These are phyloP conservation scores for Pezicula neosporulosa DNA, from an alignment of 2,329 filamentous ascomycete genomes.

Conservation along the genomic window DNA sequence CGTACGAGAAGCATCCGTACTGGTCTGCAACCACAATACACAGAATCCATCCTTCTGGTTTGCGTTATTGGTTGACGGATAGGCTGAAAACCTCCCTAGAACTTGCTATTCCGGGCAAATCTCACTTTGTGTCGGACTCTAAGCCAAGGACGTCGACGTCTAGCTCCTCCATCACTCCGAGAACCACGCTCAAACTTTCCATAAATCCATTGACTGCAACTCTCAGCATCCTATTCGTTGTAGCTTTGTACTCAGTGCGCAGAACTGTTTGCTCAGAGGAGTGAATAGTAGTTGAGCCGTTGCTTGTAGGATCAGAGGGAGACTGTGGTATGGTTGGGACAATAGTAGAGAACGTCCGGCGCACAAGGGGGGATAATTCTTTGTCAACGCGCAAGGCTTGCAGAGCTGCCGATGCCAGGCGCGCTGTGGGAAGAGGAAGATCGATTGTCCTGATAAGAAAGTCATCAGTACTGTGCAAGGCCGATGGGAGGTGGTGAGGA, in stretches of 20 bases:
- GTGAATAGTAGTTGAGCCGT: conserved; percentile 12
- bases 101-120: too few species aligned
- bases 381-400: conserved; percentile 78
- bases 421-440: conserved; percentile 71
- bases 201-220: conserved; percentile 97
- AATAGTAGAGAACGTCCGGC: conserved; percentile 62
- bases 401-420: conserved; percentile 74
- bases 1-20: too few species aligned
- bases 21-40: not conserved
- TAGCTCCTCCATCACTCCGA: conserved; percentile 87
- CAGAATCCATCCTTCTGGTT: not conserved
- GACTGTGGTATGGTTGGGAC: conserved; percentile 12
- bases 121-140: conserved; percentile 27
- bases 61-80: not conserved
- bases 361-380: conserved; percentile 83
- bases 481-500: conserved; percentile 16
- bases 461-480: conserved; percentile 3
- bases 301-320: conserved; percentile 9
- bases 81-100: too few species aligned
- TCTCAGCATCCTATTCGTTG: conserved; percentile 93
- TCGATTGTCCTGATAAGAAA: conserved; percentile 20
- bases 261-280: conserved; percentile 51
- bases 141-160: conserved; percentile 74
- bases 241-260: conserved; percentile 75
- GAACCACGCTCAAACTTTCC: conserved; percentile 78